phyloP scores from a whole-genome alignment of 805 yeast species.

The Yarrowia alimentaria region DNA sequence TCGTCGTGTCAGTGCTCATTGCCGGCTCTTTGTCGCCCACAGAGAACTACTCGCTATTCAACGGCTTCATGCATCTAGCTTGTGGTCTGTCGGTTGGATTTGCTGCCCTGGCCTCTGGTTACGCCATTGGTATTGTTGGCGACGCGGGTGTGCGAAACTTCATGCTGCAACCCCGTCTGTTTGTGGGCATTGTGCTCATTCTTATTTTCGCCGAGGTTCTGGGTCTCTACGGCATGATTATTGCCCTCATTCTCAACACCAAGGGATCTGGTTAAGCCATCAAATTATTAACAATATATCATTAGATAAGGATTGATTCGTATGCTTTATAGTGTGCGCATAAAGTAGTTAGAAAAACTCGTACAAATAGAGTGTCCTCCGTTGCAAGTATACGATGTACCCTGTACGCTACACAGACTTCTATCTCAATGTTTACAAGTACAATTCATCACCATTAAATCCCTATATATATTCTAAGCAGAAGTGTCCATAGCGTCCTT shows the following conservation, averaged over 20 bases:
- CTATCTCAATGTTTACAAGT: no score
- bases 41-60: conserved; percentile 77
- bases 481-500: conserved; percentile 42
- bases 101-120: conserved; percentile 94
- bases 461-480: neutral
- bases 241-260: conserved; percentile 88
- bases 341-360: no score
- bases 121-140: conserved; percentile 92
- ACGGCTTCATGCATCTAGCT: conserved; percentile 97
- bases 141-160: conserved; percentile 88
- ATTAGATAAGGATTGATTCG: neutral
- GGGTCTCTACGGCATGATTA: conserved; percentile 91
- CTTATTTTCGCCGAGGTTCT: conserved; percentile 88
- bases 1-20: conserved; percentile 92
- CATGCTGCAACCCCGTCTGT: conserved; percentile 83
- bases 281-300: conserved; percentile 8
- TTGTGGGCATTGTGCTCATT: conserved; percentile 86
- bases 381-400: no score
- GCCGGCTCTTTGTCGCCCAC: conserved; percentile 79
- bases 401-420: no score
- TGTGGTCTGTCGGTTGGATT: conserved; percentile 96
- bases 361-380: no score
- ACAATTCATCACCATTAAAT: neutral
- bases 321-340: no score
- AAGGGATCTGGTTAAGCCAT: conserved; percentile 62